Evolutionary conservation across 2,329 filamentous ascomycete genomes (phyloP), one percentile per base, ranked within the genome.

Genomic region (Alternaria sp.): DNA sequence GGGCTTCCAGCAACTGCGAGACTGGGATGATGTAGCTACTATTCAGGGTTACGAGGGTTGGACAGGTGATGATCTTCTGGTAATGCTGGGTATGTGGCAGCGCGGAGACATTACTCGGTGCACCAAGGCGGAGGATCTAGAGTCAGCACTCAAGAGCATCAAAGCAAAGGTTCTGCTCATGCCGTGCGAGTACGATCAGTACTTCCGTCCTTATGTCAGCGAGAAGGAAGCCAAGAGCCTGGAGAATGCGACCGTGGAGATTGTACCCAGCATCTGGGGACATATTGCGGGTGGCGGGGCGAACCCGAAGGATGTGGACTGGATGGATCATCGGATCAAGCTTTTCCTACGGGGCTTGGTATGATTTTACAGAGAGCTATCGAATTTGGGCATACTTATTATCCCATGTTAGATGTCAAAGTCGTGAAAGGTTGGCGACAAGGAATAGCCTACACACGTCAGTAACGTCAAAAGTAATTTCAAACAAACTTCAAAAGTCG

Each of bases 71-170:
- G 80, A 82, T 67, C 61, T 81, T 55, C 67, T 83, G 23, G 67
- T 62, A 6, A 68, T 82, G 73, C 55, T 80, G 59, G 71, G 74
- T 32, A 83, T 80, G 73, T 83, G 81, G 81, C 80, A 82, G 70
- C 67, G 76, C 5, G 81, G 81, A 2, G 80, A 83, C 64, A 73
- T 83, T 26, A 57, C 70, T 21, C 50, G 73, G 25, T 80, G 78
- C 53, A 75, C 74, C 23, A 57, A 57, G 17, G 43, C 28, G 3
- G 59, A 72, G 10, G 76, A 73, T 2, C 71, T 79, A 45, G 68
- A 67, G 1, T 73, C 74, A 51, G 75, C 80, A n/a, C 59, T 83
- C 63, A 64, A 67, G 4, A 70, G 71, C 26, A 79, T 83, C 43
- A 70, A 77, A 59, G 77, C 81, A 5, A 76, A 70, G 46, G 74